Percentiles rank a stretch among this genome's conserved stretches.
phyloP scores from a whole-genome alignment of 768 basidiomycete species.

The Chalciporus piperatus region DNA sequence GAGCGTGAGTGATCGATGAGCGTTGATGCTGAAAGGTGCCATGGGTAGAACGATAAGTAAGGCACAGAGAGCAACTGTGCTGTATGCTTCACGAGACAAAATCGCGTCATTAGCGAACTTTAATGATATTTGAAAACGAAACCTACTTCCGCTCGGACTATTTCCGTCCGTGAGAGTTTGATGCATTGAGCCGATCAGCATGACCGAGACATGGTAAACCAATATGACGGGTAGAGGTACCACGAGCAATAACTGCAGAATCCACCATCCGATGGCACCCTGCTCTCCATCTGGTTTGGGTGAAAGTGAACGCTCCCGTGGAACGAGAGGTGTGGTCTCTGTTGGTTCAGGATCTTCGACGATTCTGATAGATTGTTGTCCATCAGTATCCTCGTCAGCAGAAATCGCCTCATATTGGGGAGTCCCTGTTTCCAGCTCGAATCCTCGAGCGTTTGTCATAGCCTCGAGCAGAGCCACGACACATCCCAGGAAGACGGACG shows the following conservation, averaged over 20 bases:
- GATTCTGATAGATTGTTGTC: conserved; percentile 18
- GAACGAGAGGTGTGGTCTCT: conserved; percentile 57
- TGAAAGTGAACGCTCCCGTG: conserved; percentile 22
- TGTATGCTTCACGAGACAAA: conserved; percentile 44
- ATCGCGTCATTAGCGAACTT: background rate
- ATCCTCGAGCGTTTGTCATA: conserved; percentile 18
- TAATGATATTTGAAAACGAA: background rate
- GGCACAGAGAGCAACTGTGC: conserved; percentile 41
- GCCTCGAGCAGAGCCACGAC: conserved; percentile 38
- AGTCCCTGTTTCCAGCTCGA: conserved; percentile 6
- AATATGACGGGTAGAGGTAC: conserved; percentile 55
- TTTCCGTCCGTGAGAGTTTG: conserved; percentile 68
- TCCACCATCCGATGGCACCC: conserved; percentile 48
- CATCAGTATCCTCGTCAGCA: conserved; percentile 16
- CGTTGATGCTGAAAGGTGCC: conserved; percentile 59
- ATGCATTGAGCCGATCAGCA: conserved; percentile 44
- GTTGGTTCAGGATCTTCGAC: conserved; percentile 43
- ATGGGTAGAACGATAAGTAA: conserved; percentile 56
- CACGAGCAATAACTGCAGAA: conserved; percentile 52
- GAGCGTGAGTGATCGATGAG: conserved; percentile 39
- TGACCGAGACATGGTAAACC: conserved; percentile 46
- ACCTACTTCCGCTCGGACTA: conserved; percentile 46
- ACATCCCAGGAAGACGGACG: conserved; percentile 41
- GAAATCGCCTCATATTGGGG: conserved; percentile 27
- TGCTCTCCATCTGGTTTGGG: conserved; percentile 8